Percentiles rank a stretch among this genome's conserved stretches.
phyloP scores from a whole-genome alignment of 176 grass and related monocot genomes.

The Canna indica region DNA sequence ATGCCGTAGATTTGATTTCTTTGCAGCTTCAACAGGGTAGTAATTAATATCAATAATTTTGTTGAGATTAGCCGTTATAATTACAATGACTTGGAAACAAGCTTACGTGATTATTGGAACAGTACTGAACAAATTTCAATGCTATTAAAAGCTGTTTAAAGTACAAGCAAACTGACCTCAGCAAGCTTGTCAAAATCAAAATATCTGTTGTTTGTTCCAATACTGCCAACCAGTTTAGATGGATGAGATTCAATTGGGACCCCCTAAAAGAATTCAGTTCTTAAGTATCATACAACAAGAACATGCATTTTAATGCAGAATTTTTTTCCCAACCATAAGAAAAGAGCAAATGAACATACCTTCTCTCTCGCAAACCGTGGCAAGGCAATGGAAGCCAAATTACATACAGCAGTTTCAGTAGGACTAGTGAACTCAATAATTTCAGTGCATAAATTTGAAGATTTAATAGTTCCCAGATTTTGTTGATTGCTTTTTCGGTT shows the following conservation, averaged over 20 bases:
- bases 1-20: constrained; percentile 72
- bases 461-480: constrained; percentile 97
- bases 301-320: background rate
- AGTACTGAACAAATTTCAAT: background rate
- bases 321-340: background rate
- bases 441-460: constrained; percentile 95
- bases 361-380: constrained; percentile 96
- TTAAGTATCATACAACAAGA: background rate
- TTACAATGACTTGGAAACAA: constrained; percentile 57
- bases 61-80: constrained; percentile 66
- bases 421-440: constrained; percentile 96
- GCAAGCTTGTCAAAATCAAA: constrained; percentile 95
- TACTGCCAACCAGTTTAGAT: constrained; percentile 85
- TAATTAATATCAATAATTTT: constrained; percentile 95
- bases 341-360: constrained; percentile 30
- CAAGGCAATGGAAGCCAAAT: constrained; percentile 94
- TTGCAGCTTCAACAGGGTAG: constrained; percentile 85
- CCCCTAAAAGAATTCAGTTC: constrained; percentile 35
- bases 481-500: constrained; percentile 99
- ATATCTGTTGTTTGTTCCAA: constrained; percentile 66
- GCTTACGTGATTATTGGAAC: constrained; percentile 14
- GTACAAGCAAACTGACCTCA: constrained; percentile 49
- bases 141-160: background rate
- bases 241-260: constrained; percentile 89
- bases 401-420: constrained; percentile 83